A percentile compares a stretch with the other conserved stretches of the same genome.
These are phyloP conservation scores for Plasmodium yoelii DNA, from an alignment of 169 alveolate species.

Conservation along the genomic window DNA sequence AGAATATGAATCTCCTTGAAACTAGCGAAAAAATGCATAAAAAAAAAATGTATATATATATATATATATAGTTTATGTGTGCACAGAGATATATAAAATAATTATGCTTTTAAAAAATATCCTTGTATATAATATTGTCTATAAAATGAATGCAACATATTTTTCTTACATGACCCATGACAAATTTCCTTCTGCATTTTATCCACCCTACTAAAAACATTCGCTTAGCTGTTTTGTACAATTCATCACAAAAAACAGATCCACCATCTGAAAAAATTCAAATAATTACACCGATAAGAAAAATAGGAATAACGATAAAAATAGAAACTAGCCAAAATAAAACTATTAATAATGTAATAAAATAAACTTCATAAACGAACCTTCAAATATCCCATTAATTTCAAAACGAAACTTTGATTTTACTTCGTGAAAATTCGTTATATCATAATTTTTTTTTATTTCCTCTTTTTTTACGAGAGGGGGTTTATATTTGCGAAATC, in stretches of 20 bases:
- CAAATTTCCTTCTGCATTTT: slow-evolving; percentile 57
- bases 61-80: neutral
- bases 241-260: slow-evolving; percentile 51
- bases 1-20: slow-evolving; percentile 70
- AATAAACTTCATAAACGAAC: slow-evolving; percentile 16
- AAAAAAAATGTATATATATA: no score
- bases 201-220: slow-evolving; percentile 70
- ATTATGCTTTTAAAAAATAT: no score
- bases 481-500: slow-evolving; percentile 66
- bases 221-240: slow-evolving; percentile 57
- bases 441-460: slow-evolving; percentile 59
- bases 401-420: slow-evolving; percentile 64
- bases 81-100: neutral
- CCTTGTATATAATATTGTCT: no score
- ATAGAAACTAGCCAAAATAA: neutral
- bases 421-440: slow-evolving; percentile 63
- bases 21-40: slow-evolving; percentile 12
- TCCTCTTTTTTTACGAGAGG: slow-evolving; percentile 34
- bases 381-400: slow-evolving; percentile 49
- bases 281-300: neutral
- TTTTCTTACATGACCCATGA: slow-evolving; percentile 63
- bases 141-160: neutral
- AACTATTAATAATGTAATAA: neutral
- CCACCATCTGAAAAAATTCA: slow-evolving; percentile 35
- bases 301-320: neutral